These are phyloP conservation scores for Rhodofomes roseus DNA, from an alignment of 1,284 basidiomycete species.

Conservation along the genomic window DNA sequence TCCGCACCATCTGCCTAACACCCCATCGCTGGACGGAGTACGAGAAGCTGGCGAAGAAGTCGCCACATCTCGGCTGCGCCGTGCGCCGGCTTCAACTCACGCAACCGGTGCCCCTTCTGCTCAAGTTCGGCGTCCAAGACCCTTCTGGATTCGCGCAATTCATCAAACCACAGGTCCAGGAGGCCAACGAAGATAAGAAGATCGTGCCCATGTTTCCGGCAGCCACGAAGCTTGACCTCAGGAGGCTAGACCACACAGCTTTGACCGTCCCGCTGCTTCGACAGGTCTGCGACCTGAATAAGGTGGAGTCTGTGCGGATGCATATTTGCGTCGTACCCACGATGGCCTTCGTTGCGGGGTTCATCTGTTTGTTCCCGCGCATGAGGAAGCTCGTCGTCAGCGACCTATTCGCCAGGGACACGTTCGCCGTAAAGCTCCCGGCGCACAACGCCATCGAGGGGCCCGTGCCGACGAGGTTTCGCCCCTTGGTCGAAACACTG, in stretches of 20 bases:
- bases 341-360: background rate
- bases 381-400: slow-evolving; percentile 3
- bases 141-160: background rate
- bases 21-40: slow-evolving; percentile 5
- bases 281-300: background rate
- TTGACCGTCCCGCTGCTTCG: background rate
- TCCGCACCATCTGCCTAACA: slow-evolving; percentile 7
- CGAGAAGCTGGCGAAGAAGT: slow-evolving; percentile 2
- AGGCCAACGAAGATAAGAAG: background rate
- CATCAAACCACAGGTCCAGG: background rate
- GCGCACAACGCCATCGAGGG: slow-evolving; percentile 3
- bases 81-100: slow-evolving; percentile 11
- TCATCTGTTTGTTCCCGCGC: slow-evolving; percentile 6
- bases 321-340: background rate
- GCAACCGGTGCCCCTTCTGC: background rate
- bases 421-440: background rate
- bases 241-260: background rate
- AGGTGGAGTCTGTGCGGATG: background rate
- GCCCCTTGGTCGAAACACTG: slow-evolving; percentile 4
- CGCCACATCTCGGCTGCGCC: slow-evolving; percentile 11
- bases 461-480: background rate
- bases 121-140: background rate
- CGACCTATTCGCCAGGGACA: background rate
- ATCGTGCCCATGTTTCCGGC: background rate
- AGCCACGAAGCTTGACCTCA: background rate